Evolutionary conservation across 352 stramenopile genomes (phyloP), one percentile per base, ranked within the genome.

Genomic region (Phytophthora vignae): DNA sequence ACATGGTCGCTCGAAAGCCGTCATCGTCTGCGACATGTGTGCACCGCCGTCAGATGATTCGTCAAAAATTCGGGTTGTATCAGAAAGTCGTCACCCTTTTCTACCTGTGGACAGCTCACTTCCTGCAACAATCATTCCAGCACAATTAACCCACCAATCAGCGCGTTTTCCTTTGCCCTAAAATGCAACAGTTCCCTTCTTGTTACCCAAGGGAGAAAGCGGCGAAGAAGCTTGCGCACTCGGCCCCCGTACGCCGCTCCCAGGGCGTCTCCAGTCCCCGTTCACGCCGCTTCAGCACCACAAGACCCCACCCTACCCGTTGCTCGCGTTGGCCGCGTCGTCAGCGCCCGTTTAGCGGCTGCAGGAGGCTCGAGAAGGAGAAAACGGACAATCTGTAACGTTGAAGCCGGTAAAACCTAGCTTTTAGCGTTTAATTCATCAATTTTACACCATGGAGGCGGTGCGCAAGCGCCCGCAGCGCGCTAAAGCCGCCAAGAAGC

Each of bases 321-420:
- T 5, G 10, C 48, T 21, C 54, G 52, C 65, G 64, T 55, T 49
- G 21, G n/a, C 27, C 6, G 50, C 57, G 59, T 57, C 40, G 33
- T 6, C 33, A 10, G 38, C 54, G 67, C 19, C 15, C 50, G 12
- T 36, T 56, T 56, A 19, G 65, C 56, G 66, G 46, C 53, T 36
- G 10, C 40, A 72, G 52, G 31, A 73, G 27, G 71, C 60, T 48
- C 15, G 27, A 38, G 57, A 58, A 65, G 57, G 62, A 53, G 53
- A 49, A 59, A 40, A 42, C 31, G 33, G 56, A 22, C 14, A 52
- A 33, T 54, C 67, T 67, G 58, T 52, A 48, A 67, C 53, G 68
- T 71, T 74, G 58, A 77, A 77, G 60, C 9, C 14, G 9, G 19
- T 77, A 67, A 74, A 72, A 60, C 19, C 38, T 55, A 68, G 36